Conservation (phyloP, 2,329 filamentous ascomycete genomes). For the Sclerotinia sclerotiorum region DNA sequence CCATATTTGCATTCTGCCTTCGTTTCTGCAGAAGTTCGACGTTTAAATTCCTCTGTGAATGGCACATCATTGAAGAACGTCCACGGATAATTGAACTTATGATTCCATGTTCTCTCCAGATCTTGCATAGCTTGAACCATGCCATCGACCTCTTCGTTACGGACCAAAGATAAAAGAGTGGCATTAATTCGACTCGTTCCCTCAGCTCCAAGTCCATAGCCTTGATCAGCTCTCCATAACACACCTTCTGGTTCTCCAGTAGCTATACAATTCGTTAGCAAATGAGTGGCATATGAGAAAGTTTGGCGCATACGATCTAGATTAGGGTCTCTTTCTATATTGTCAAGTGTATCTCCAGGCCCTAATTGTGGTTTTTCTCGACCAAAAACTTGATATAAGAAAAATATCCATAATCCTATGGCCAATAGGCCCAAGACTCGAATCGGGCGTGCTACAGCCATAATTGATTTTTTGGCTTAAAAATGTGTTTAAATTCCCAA, state of each 20-base stretch:
- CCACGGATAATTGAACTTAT: conserved; percentile 99
- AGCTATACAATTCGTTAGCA: conserved; percentile 50
- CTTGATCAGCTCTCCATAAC: conserved; percentile 70
- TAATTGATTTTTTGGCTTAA: conserved; percentile 46
- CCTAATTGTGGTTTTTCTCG: conserved; percentile 48
- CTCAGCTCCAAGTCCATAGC: conserved; percentile 73
- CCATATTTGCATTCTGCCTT: conserved; percentile 87
- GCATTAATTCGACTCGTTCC: conserved; percentile 87
- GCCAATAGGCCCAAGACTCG: conserved; percentile 73
- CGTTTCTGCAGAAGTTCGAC: conserved; percentile 73
- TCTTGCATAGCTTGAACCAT: conserved; percentile 89
- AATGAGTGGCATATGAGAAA: neutral
- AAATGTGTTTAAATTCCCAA: conserved; percentile 22
- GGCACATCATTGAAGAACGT: conserved; percentile 98
- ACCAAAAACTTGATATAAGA: conserved; percentile 73
- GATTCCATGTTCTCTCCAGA: conserved; percentile 92
- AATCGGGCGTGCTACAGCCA: conserved; percentile 85
- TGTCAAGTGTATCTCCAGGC: conserved; percentile 50
- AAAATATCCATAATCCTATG: conserved; percentile 72
- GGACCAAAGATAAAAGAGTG: conserved; percentile 85
- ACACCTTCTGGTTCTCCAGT: conserved; percentile 80
- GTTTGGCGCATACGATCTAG: conserved; percentile 69
- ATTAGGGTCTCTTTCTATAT: conserved; percentile 78
- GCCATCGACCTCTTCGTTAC: conserved; percentile 82
- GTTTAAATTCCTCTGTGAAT: conserved; percentile 92